These are phyloP conservation scores for Mytilinidion resinicola DNA, from an alignment of 495 filamentous ascomycete species.

Conservation along the genomic window DNA sequence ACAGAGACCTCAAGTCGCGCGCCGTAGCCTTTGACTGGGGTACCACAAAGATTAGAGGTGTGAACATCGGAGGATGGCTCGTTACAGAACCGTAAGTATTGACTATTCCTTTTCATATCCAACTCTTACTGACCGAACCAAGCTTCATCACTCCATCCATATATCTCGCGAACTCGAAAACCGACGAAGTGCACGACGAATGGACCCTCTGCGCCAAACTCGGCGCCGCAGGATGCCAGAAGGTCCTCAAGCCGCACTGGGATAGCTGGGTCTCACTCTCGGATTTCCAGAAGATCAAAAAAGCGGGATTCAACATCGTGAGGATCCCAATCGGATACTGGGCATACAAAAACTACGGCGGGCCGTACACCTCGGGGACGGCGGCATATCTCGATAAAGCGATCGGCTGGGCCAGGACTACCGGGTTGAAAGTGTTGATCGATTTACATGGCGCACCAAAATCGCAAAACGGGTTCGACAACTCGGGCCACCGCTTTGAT, in stretches of 20 bases:
- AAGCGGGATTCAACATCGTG: conserved; percentile 44
- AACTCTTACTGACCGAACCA: not conserved
- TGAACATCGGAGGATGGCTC: conserved; percentile 42
- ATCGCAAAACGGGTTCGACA: conserved; percentile 40
- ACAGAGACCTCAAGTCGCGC: not conserved
- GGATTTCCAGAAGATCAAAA: conserved; percentile 41
- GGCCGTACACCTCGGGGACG: conserved; percentile 44
- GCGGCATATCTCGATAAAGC: conserved; percentile 43
- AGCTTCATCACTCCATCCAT: conserved; percentile 42
- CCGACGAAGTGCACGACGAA: conserved; percentile 35
- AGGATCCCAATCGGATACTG: conserved; percentile 47
- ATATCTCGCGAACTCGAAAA: conserved; percentile 25
- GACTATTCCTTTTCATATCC: not conserved
- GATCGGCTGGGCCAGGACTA: conserved; percentile 41
- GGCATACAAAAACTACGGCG: conserved; percentile 40
- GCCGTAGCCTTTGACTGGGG: conserved; percentile 29
- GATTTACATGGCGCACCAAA: conserved; percentile 44
- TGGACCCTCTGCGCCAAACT: conserved; percentile 48
- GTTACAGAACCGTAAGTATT: conserved; percentile 35
- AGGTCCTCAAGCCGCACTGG: conserved; percentile 62
- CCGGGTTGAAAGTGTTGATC: conserved; percentile 43
- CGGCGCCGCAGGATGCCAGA: conserved; percentile 52
- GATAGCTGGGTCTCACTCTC: conserved; percentile 33
- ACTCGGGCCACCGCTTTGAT: conserved; percentile 30
- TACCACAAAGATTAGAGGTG: conserved; percentile 34